Evolutionary conservation across 2,329 filamentous ascomycete species (phyloP), one percentile per base, ranked within the genome.

Genomic region (Periconia macrospinosa): DNA sequence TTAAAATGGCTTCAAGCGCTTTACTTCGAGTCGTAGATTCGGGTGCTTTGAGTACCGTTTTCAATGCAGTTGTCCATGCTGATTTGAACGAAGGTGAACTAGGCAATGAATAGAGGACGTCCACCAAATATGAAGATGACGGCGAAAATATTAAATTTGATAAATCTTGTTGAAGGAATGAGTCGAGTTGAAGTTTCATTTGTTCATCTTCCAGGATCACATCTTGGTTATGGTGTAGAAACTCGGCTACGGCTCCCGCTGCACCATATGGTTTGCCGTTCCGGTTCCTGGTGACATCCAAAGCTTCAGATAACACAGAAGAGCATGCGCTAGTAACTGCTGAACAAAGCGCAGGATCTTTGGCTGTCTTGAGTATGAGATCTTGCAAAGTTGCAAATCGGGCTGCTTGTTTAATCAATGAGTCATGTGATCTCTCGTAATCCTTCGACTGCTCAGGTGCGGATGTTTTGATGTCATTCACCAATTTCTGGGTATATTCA

Each of bases 391-490:
- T 87, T 76, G 91, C 71, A 63, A 76, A 91, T 0, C 89, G 86
- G 44, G 80, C 78, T 0, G 87, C 86, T 62, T 89, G 83, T 7
- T 86, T 79, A 10, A 84, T 83, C 23, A 96, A 80, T 41, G 79
- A 78, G 47, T 84, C 81, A 68, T 96, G 91, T 0, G 91, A 95
- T 41, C 81, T 80, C 23, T 83, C 81, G 61, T 90, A 90, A 17
- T 91, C 89, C 57, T 88, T 88, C 0, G 91, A 92, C 52, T 93
- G 86, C 67, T 93, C 91, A 1, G 92, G 91, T 6, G 90, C 81
- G 0, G 91, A 95, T 6, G 84, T 83, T 50, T 86, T 86, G 52
- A 96, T 86, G 37, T 83, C 81, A 30, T 85, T 78, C 23, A 87
- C 78, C n/a, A 96, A 75, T 0, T 79, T 71, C 1, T 83, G 76